Evolutionary conservation across 2,329 filamentous ascomycete genomes (phyloP).

Genomic region (Trichoderma aggressivum): DNA sequence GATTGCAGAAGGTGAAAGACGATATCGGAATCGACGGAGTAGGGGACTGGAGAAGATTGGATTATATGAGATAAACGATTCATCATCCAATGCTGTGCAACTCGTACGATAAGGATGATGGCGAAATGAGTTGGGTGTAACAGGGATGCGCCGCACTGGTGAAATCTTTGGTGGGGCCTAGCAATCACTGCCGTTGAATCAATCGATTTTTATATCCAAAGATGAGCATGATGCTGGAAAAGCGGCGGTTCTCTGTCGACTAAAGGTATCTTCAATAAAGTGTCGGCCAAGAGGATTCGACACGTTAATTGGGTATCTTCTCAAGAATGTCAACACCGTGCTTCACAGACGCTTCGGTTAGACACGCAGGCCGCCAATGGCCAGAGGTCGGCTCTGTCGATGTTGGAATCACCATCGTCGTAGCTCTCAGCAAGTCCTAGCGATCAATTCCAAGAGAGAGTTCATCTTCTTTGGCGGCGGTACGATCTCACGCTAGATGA

Average conservation of each 20-base stretch:
- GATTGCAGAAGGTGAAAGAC: background rate
- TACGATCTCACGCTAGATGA: background rate
- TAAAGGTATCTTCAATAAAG: background rate
- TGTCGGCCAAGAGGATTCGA: background rate
- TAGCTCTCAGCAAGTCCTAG: background rate
- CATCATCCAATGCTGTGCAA: slow-evolving; percentile 25
- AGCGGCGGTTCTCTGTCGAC: background rate
- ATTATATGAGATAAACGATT: background rate
- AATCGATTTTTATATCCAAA: background rate
- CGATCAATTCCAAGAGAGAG: background rate
- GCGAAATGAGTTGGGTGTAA: background rate
- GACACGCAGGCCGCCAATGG: background rate
- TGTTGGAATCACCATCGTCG: background rate
- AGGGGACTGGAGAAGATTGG: background rate
- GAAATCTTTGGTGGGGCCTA: background rate
- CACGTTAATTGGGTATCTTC: background rate
- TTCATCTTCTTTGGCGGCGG: background rate
- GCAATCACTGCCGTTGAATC: background rate
- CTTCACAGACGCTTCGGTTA: background rate
- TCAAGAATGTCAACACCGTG: background rate
- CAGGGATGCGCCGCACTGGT: background rate
- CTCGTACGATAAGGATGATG: background rate
- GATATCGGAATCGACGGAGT: background rate
- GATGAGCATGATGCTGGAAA: background rate
- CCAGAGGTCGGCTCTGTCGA: background rate